These are phyloP conservation scores for Plasmopara viticola DNA, from an alignment of 352 stramenopile genomes.

Conservation along the genomic window DNA sequence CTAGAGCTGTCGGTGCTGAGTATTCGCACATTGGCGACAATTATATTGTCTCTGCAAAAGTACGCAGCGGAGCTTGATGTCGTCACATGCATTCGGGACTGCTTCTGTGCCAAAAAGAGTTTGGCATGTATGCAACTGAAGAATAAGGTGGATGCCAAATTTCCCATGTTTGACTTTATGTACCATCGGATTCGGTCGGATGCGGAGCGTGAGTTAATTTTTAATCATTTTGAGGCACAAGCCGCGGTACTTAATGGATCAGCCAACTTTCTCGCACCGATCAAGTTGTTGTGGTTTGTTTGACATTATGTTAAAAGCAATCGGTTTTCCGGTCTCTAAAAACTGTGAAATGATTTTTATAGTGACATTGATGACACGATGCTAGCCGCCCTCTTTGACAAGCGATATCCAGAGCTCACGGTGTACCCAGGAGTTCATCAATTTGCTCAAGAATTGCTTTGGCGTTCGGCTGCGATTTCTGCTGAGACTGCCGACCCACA, in stretches of 20 bases:
- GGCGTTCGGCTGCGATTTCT: constrained; percentile 22
- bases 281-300: constrained; percentile 40
- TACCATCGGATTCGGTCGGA: constrained; percentile 51
- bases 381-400: constrained; percentile 47
- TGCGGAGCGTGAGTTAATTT: constrained; percentile 40
- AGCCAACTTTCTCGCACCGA: constrained; percentile 34
- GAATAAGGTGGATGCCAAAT: constrained; percentile 53
- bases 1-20: too few species aligned
- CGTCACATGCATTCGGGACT: constrained; percentile 45
- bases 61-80: constrained; percentile 46
- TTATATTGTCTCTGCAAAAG: constrained; percentile 30
- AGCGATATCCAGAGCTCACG: constrained; percentile 71
- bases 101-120: constrained; percentile 39
- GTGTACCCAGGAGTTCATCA: constrained; percentile 80
- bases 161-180: constrained; percentile 66
- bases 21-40: too few species aligned
- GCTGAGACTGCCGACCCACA: constrained; percentile 14
- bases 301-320: too few species aligned
- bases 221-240: constrained; percentile 62
- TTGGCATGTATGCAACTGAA: constrained; percentile 54
- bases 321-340: too few species aligned
- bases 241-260: constrained; percentile 23
- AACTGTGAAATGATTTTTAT: too few species aligned
- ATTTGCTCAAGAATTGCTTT: constrained; percentile 71
- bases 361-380: too few species aligned